Evolutionary conservation across 2,329 filamentous ascomycete genomes (phyloP).

Genomic region (Hymenotorrendiella dingleyae): DNA sequence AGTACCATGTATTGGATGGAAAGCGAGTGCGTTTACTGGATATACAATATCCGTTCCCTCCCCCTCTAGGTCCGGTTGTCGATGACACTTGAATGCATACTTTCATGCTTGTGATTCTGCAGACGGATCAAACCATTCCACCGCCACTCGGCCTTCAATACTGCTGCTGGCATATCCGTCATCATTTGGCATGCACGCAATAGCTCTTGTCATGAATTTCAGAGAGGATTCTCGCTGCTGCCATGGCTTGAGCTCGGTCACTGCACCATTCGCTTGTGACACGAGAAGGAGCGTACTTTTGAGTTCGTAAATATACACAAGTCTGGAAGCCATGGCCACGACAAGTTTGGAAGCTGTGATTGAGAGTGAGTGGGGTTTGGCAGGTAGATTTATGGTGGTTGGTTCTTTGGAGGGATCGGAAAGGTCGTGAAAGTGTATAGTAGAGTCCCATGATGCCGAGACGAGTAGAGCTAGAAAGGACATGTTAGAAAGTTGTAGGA

Average conservation of each 20-base stretch:
- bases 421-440: conserved; percentile 75
- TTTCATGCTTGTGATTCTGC: conserved; percentile 83
- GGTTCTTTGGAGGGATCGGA: conserved; percentile 44
- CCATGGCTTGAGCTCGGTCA: conserved; percentile 65
- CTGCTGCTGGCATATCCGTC: conserved; percentile 86
- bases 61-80: conserved; percentile 61
- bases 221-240: conserved; percentile 89
- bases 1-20: conserved; percentile 58
- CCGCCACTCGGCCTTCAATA: conserved; percentile 92
- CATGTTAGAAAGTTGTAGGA: conserved; percentile 11
- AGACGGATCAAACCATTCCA: conserved; percentile 95
- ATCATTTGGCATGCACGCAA: conserved; percentile 95
- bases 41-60: conserved; percentile 61
- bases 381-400: conserved; percentile 66
- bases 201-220: conserved; percentile 90
- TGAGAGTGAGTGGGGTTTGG: conserved; percentile 85
- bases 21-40: conserved; percentile 65
- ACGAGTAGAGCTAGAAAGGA: conserved; percentile 59
- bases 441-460: conserved; percentile 90
- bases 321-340: conserved; percentile 88
- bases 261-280: conserved; percentile 41
- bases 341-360: conserved; percentile 75
- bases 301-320: conserved; percentile 94
- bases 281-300: conserved; percentile 54
- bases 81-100: conserved; percentile 98